Percentiles rank a stretch among this genome's conserved stretches.
phyloP scores from a whole-genome alignment of 345 rosid species.

The Dipteronia dyeriana region DNA sequence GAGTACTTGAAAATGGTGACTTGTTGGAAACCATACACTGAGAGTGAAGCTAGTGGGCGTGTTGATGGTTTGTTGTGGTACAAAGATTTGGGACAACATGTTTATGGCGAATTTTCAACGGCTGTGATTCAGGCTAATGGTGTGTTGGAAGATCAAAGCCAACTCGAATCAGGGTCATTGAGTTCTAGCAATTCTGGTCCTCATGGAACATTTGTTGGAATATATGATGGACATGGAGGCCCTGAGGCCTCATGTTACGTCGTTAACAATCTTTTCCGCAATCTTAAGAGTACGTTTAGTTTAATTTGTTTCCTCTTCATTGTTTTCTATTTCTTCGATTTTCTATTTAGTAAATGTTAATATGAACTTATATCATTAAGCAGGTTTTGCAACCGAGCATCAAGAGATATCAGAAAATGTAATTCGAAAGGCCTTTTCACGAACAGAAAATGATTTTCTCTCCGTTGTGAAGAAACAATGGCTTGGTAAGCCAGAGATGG shows the following conservation, averaged over 20 bases:
- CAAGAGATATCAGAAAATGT: conserved; percentile 47
- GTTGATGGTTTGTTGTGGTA: conserved; percentile 70
- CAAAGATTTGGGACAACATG: conserved; percentile 64
- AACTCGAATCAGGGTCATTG: conserved; percentile 81
- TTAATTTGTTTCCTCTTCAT: conserved; percentile 35
- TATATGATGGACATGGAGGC: conserved; percentile 92
- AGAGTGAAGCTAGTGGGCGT: conserved; percentile 38
- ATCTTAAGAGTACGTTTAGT: conserved; percentile 57
- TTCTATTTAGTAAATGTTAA: no score
- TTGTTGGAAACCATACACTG: conserved; percentile 58
- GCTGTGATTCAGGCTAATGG: conserved; percentile 80
- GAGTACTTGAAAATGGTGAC: conserved; percentile 48
- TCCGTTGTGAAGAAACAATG: conserved; percentile 60
- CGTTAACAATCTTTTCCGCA: conserved; percentile 53
- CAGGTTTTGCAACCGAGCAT: conserved; percentile 58
- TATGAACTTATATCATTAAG: background rate
- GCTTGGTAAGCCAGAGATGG: conserved; percentile 63
- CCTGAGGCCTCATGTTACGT: conserved; percentile 70
- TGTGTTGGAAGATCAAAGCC: conserved; percentile 79
- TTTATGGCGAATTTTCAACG: conserved; percentile 76
- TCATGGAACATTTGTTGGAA: conserved; percentile 68
- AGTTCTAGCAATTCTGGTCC: conserved; percentile 41
- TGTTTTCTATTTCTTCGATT: conserved; percentile 4
- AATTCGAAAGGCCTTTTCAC: conserved; percentile 55
- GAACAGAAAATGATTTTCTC: conserved; percentile 68